Evolutionary conservation across 495 filamentous ascomycete species (phyloP), one percentile per base, ranked within the genome.

Genomic region (Parmelia sp.): DNA sequence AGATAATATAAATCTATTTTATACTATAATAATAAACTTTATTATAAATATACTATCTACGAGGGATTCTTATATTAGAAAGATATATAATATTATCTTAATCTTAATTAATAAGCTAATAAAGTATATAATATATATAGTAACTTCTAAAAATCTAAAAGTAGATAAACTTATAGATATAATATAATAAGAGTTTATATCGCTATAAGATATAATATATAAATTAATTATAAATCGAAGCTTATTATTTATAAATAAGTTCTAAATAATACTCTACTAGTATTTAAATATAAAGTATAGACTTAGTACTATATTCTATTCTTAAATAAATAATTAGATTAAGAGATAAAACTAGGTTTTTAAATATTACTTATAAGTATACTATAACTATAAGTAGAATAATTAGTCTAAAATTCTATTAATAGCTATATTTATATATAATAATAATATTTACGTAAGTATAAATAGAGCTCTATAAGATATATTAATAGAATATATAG

Each of bases 361-460:
- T 4, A 64, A 74, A 63, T 15, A 60, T 5, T 74, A 71, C 33
- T 36, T 73, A 11, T 40, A 47, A 33, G 51, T 27, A 5, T 74
- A 69, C 49, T 35, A 36, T 11, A 72, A 72, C 47, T 65, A 66
- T 23, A 31, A 66, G 44, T 57, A 74, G 53, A 39, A 66, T 25
- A 67, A 74, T 49, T 44, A 44, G 21, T 21, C 21, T 21, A 21
- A 44, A 21, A 44, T 44, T 3, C 21, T 44, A 44, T 44, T 44
- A 44, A 44, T 44, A 44, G 21, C 21, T 44, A 21, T 4, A 21
- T 44, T 44, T 21, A 21, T 21, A 44, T 44, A 44, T 21, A 44
- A 44, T 44, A 44, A 44, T 21, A 44, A 44, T 44, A 44, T 44
- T 14, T 44, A 21, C 8, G 21, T 2, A 44, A 44, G 17, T 44